Conservation (phyloP, 139 green algal genomes). For the Chlamydomonas applanata region DNA sequence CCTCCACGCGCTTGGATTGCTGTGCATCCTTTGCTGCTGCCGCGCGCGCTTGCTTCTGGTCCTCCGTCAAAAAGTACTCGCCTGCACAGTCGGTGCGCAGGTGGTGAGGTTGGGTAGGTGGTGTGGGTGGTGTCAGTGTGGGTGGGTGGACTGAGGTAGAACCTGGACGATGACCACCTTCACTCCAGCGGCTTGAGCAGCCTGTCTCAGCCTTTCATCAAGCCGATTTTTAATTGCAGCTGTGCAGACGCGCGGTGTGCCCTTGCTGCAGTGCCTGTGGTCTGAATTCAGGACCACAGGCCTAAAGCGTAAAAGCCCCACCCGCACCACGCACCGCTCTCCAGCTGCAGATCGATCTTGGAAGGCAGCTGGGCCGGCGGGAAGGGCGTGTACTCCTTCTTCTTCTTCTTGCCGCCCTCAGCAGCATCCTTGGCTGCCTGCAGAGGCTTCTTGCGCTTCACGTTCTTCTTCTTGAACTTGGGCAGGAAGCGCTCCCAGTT, state of each 20-base stretch:
- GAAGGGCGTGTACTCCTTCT: conserved; percentile 95
- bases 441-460: conserved; percentile 82
- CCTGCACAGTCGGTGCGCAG: not conserved
- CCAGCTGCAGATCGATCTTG: conserved; percentile 90
- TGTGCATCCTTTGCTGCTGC: conserved; percentile 44
- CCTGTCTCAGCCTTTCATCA: too few relatives aligned
- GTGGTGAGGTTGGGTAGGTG: too few relatives aligned
- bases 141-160: too few relatives aligned
- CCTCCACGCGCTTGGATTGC: conserved; percentile 45
- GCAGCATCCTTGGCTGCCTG: conserved; percentile 9
- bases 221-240: too few relatives aligned
- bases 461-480: conserved; percentile 99
- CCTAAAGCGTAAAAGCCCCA: too few relatives aligned
- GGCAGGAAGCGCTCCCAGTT: conserved; percentile 98
- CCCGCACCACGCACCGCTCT: conserved; percentile 81
- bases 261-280: too few relatives aligned
- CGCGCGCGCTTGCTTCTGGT: conserved; percentile 64
- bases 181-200: too few relatives aligned
- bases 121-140: too few relatives aligned
- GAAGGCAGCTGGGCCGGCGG: conserved; percentile 86
- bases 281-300: too few relatives aligned
- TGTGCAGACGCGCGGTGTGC: too few relatives aligned
- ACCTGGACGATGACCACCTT: too few relatives aligned
- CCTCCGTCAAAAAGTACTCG: conserved; percentile 92
- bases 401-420: conserved; percentile 42